Evolutionary conservation across 2,329 filamentous ascomycete species (phyloP).

Genomic region (Ophiocordyceps polyrhachis-furcata): DNA sequence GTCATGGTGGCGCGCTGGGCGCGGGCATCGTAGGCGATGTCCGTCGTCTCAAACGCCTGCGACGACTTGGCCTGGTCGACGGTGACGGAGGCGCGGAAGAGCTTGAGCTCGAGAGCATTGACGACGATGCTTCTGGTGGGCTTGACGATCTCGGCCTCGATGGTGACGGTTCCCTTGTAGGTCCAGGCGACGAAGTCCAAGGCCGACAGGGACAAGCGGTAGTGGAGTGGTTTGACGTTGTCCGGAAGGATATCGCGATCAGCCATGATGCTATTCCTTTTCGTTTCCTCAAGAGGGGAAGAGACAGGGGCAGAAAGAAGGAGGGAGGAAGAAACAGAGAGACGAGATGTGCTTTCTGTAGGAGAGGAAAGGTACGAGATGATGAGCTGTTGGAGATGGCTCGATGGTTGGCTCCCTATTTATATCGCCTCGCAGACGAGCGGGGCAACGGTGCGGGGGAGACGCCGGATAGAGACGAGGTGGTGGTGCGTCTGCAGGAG

Average conservation of each 20-base stretch:
- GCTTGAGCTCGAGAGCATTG: constrained; percentile 70
- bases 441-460: neutral
- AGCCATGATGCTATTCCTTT: constrained; percentile 20
- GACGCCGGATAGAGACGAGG: neutral
- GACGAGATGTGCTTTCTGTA: neutral
- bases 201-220: constrained; percentile 63
- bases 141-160: constrained; percentile 55
- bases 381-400: neutral
- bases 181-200: constrained; percentile 57
- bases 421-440: neutral
- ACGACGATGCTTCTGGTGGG: constrained; percentile 60
- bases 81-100: constrained; percentile 44
- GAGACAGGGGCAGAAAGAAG: neutral
- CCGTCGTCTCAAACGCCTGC: constrained; percentile 38
- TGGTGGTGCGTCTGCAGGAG: neutral
- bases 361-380: neutral
- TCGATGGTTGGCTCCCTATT: neutral
- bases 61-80: constrained; percentile 38
- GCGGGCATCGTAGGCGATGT: constrained; percentile 64
- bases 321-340: neutral
- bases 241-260: constrained; percentile 45
- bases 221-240: constrained; percentile 65
- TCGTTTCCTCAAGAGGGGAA: too few species aligned
- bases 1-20: constrained; percentile 66
- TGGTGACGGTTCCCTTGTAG: constrained; percentile 69